Conservation (phyloP, 495 filamentous ascomycete genomes). For the Penicillium canariense region DNA sequence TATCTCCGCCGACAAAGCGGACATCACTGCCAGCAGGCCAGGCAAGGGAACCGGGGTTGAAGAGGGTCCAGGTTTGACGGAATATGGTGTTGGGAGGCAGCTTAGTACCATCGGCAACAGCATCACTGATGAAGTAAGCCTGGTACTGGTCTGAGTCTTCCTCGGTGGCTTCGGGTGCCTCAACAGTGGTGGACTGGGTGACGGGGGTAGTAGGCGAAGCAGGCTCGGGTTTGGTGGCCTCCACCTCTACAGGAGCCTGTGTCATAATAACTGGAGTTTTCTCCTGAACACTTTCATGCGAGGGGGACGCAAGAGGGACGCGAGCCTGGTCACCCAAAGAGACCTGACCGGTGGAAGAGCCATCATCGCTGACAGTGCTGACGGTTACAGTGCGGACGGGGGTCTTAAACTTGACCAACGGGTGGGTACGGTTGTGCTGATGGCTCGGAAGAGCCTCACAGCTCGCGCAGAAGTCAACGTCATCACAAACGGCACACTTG, state of each 20-base stretch:
- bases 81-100: slow-evolving; percentile 68
- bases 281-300: slow-evolving; percentile 47
- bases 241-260: slow-evolving; percentile 53
- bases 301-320: slow-evolving; percentile 45
- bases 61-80: slow-evolving; percentile 87
- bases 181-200: background rate
- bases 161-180: slow-evolving; percentile 5
- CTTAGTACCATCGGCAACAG: slow-evolving; percentile 71
- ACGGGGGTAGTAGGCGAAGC: background rate
- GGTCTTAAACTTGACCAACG: slow-evolving; percentile 95
- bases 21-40: slow-evolving; percentile 93
- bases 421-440: slow-evolving; percentile 88
- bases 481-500: slow-evolving; percentile 96
- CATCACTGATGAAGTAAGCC: slow-evolving; percentile 78
- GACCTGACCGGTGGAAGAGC: slow-evolving; percentile 54
- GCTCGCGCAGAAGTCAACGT: slow-evolving; percentile 92
- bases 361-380: slow-evolving; percentile 75
- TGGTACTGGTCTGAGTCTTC: slow-evolving; percentile 40
- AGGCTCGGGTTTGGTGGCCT: slow-evolving; percentile 51
- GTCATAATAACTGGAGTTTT: slow-evolving; percentile 49
- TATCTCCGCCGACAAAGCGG: slow-evolving; percentile 88
- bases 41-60: slow-evolving; percentile 70
- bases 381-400: slow-evolving; percentile 87
- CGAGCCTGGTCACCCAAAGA: slow-evolving; percentile 62
- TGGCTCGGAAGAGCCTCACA: slow-evolving; percentile 88